These are phyloP conservation scores for Chloris gayana DNA, from an alignment of 176 grass and related monocot species.

Conservation along the genomic window DNA sequence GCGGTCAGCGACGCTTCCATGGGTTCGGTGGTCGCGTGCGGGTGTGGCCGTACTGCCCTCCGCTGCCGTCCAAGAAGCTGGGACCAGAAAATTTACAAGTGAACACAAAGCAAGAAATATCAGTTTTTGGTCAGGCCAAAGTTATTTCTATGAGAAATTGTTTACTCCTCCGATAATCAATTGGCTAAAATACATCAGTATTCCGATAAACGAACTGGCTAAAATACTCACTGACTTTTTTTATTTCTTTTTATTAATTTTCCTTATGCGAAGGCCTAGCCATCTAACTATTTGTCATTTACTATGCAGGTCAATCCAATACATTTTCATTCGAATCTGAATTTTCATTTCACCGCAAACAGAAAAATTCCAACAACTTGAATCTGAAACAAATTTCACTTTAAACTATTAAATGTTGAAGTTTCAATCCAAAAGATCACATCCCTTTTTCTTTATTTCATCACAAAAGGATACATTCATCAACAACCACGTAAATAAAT, in stretches of 20 bases:
- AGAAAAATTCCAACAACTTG: not conserved
- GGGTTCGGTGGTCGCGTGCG: slow-evolving; percentile 19
- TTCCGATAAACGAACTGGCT: not conserved
- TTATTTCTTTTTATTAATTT: no score
- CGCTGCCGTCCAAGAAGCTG: slow-evolving; percentile 17
- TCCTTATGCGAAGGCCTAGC: no score
- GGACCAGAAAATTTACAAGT: not conserved
- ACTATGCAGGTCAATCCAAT: no score
- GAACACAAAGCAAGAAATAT: not conserved
- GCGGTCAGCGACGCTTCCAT: slow-evolving; percentile 50
- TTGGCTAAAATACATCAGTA: not conserved
- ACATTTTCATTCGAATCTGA: no score
- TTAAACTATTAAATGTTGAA: not conserved
- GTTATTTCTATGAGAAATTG: not conserved
- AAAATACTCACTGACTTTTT: no score
- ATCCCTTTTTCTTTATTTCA: not conserved
- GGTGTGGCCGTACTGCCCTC: not conserved
- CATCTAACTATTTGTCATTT: no score
- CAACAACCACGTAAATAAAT: not conserved
- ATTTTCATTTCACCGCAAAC: not conserved
- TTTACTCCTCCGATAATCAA: not conserved
- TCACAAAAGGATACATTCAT: not conserved
- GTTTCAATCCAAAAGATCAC: not conserved
- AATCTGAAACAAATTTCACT: not conserved
- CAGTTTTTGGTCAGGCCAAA: not conserved